phyloP scores from a whole-genome alignment of 2,329 filamentous ascomycete genomes.

The Ceratocystis cacaofunesta region DNA sequence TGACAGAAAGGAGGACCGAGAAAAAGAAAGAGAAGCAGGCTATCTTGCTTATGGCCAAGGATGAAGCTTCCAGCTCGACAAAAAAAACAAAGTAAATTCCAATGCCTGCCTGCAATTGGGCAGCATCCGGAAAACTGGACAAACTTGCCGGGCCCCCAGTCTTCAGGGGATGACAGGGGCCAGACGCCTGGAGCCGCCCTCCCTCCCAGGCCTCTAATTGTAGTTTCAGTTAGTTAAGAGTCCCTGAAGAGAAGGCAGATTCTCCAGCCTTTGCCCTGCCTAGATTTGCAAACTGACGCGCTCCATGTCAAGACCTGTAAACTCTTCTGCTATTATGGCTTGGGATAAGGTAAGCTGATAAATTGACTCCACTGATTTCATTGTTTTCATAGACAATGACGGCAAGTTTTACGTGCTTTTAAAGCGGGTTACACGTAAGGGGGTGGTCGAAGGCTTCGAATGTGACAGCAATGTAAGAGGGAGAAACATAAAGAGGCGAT shows the following conservation, averaged over 20 bases:
- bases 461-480: conserved; percentile 4
- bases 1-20: not conserved
- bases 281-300: too few species aligned
- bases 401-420: not conserved
- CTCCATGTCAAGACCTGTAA: too few species aligned
- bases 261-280: not conserved
- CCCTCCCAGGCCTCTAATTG: conserved; percentile 5
- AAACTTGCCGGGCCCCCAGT: not conserved
- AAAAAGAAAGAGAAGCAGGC: not conserved
- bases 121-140: conserved; percentile 3
- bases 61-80: not conserved
- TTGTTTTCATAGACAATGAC: not conserved
- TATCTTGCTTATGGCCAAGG: not conserved
- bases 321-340: too few species aligned
- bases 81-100: not conserved
- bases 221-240: not conserved
- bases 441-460: not conserved
- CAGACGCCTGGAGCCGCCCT: not conserved
- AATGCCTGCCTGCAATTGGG: conserved; percentile 2
- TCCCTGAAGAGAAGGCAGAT: not conserved
- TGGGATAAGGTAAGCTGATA: too few species aligned
- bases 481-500: not conserved
- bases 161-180: not conserved
- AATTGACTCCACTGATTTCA: too few species aligned
- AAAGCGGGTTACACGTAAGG: not conserved